phyloP scores from a whole-genome alignment of 257 asterid species.

The Prunella vulgaris region DNA sequence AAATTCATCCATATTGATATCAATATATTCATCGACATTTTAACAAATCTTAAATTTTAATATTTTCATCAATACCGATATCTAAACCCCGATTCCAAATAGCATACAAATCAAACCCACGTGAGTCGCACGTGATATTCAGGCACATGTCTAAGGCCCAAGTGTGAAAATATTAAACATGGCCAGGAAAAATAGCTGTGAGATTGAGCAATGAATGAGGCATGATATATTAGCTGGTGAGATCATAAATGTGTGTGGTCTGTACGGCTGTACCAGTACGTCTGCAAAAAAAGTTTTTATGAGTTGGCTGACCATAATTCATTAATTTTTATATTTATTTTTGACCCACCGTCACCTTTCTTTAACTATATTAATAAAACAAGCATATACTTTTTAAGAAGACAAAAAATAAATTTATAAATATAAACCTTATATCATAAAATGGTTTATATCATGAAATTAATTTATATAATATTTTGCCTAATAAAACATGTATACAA shows the following conservation, averaged over 20 bases:
- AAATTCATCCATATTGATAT: too few species aligned
- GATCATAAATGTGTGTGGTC: neutral
- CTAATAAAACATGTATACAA: too few species aligned
- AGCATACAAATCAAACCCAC: neutral
- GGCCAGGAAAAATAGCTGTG: neutral
- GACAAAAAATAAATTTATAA: too few species aligned
- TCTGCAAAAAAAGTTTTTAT: neutral
- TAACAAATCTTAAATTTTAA: too few species aligned
- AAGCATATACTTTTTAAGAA: too few species aligned
- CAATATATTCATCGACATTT: too few species aligned
- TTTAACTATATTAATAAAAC: too few species aligned
- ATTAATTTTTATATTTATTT: neutral
- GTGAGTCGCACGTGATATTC: neutral
- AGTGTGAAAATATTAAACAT: conserved; percentile 11
- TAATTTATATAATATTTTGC: too few species aligned
- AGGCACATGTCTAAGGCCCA: neutral
- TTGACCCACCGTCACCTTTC: conserved; percentile 14
- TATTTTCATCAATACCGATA: too few species aligned
- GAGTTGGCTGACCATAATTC: neutral
- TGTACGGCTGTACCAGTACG: conserved; percentile 25
- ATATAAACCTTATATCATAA: too few species aligned
- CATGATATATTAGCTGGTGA: conserved; percentile 3
- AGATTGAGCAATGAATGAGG: neutral
- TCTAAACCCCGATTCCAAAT: too few species aligned
- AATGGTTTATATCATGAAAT: too few species aligned